A percentile compares a stretch with the other conserved stretches of the same genome.
phyloP scores from a whole-genome alignment of 139 green algal species.

The Closterium sp. region DNA sequence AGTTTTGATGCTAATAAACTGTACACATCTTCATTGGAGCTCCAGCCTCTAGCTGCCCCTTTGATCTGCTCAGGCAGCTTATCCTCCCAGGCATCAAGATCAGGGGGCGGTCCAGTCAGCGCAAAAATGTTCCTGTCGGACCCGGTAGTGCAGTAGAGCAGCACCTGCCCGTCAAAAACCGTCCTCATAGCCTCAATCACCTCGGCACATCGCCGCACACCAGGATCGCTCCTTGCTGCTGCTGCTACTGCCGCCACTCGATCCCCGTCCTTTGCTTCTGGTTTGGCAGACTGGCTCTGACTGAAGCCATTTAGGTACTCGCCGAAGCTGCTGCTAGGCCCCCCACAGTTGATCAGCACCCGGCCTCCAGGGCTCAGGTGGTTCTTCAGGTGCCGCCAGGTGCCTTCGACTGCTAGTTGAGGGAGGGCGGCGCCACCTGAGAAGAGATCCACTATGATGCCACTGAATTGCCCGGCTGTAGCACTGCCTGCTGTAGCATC shows the following conservation, averaged over 20 bases:
- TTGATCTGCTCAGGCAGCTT: background rate
- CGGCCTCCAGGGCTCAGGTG: background rate
- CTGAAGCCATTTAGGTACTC: background rate
- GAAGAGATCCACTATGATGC: slow-evolving; percentile 20
- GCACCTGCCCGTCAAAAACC: background rate
- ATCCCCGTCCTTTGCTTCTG: background rate
- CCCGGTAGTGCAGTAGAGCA: background rate
- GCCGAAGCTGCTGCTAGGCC: background rate
- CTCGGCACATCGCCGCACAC: background rate
- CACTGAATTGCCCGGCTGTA: background rate
- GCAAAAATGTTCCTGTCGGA: background rate
- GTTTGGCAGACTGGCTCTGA: background rate
- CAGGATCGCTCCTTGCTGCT: background rate
- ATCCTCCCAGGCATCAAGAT: background rate
- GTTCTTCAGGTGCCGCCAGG: background rate
- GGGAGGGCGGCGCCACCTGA: background rate
- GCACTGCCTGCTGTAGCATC: background rate
- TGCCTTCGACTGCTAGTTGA: background rate
- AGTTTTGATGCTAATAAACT: background rate
- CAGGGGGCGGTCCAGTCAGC: background rate
- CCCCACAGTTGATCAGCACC: slow-evolving; percentile 1
- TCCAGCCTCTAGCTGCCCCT: background rate
- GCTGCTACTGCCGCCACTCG: background rate
- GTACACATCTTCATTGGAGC: background rate
- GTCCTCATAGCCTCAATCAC: background rate